phyloP scores from a whole-genome alignment of 169 alveolate species.

The Plasmodium coatneyi region DNA sequence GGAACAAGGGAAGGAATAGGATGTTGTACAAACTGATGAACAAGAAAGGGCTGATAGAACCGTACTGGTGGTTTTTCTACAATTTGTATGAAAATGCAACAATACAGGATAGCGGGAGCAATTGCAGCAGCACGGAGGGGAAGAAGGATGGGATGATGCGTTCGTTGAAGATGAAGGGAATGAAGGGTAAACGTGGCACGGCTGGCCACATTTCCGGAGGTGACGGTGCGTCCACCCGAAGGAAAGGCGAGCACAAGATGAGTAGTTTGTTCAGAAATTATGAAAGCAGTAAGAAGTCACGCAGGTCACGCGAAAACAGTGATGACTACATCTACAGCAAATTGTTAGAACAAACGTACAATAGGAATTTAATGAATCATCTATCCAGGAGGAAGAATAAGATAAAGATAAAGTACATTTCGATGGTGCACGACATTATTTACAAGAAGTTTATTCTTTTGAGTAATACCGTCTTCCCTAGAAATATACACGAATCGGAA shows the following conservation, averaged over 20 bases:
- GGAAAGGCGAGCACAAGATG: not conserved
- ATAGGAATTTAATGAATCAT: slow-evolving; percentile 28
- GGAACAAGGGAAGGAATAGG: slow-evolving; percentile 13
- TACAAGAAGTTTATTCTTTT: slow-evolving; percentile 50
- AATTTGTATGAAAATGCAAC: slow-evolving; percentile 48
- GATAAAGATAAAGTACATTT: slow-evolving; percentile 48
- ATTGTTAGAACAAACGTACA: slow-evolving; percentile 36
- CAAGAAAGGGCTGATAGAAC: slow-evolving; percentile 53
- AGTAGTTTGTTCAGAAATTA: not conserved
- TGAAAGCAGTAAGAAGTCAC: not conserved
- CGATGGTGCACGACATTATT: slow-evolving; percentile 64
- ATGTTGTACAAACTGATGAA: slow-evolving; percentile 57
- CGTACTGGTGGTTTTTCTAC: slow-evolving; percentile 75
- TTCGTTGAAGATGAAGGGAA: not conserved
- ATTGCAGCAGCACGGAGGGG: slow-evolving; percentile 1
- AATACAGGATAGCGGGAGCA: slow-evolving; percentile 25
- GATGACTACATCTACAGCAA: not conserved
- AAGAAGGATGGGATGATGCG: not conserved
- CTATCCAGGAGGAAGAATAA: slow-evolving; percentile 13
- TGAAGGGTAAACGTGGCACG: not conserved
- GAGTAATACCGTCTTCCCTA: slow-evolving; percentile 48
- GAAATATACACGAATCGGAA: slow-evolving; percentile 39
- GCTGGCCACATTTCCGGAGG: not conserved
- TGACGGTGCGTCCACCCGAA: not conserved
- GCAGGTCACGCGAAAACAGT: not conserved